These are phyloP conservation scores for Aspergillus sp. DNA, from an alignment of 2,329 filamentous ascomycete species.

Conservation along the genomic window DNA sequence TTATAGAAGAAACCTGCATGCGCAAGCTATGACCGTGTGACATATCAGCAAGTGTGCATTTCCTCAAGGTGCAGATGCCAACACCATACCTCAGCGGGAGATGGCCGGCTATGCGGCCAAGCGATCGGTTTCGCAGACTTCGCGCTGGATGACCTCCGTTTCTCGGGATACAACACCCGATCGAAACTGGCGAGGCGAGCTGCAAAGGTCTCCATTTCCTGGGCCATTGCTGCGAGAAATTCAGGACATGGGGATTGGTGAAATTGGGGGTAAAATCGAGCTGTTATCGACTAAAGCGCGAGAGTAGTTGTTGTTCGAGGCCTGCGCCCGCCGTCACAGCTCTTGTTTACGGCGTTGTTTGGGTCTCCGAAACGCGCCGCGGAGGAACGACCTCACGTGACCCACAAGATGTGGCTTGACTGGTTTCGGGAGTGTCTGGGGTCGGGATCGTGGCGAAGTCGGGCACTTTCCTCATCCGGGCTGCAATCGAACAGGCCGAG, in stretches of 20 bases:
- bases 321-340: not conserved
- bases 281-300: not conserved
- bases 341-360: conserved; percentile 29
- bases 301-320: conserved; percentile 5
- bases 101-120: conserved; percentile 78
- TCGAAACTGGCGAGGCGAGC: conserved; percentile 82
- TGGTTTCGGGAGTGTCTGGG: not conserved
- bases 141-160: conserved; percentile 69
- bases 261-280: not conserved
- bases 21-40: conserved; percentile 64
- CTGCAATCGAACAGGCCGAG: conserved; percentile 16
- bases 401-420: not conserved
- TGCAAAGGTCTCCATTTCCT: conserved; percentile 64
- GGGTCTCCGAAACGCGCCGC: conserved; percentile 25
- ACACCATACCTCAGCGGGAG: conserved; percentile 61
- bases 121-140: conserved; percentile 58
- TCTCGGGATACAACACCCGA: conserved; percentile 59
- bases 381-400: conserved; percentile 23
- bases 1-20: conserved; percentile 89
- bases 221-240: conserved; percentile 23
- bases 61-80: conserved; percentile 15
- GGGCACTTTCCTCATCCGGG: conserved; percentile 9
- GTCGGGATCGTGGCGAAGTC: not conserved
- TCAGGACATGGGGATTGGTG: conserved; percentile 16
- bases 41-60: not conserved